phyloP scores from a whole-genome alignment of 176 grass and related monocot genomes.

The Juncus inflexus region DNA sequence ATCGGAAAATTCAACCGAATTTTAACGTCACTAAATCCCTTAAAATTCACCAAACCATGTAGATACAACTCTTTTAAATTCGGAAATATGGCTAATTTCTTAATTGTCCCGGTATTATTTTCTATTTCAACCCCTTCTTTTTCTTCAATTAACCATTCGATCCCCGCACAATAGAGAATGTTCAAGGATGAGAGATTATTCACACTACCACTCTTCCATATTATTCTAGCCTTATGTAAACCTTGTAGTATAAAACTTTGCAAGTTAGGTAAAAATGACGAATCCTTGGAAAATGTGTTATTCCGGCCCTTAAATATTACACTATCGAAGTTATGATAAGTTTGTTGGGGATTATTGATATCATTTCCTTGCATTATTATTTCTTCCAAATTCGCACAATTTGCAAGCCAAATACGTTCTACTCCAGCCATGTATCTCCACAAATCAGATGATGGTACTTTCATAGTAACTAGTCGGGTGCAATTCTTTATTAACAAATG shows the following conservation, averaged over 20 bases:
- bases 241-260: constrained; percentile 62
- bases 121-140: constrained; percentile 17
- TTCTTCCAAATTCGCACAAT: too few species aligned
- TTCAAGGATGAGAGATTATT: constrained; percentile 48
- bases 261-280: constrained; percentile 43
- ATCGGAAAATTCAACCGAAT: not conserved
- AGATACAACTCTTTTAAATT: not conserved
- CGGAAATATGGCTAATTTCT: not conserved
- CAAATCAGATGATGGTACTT: too few species aligned
- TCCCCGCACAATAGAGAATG: constrained; percentile 55
- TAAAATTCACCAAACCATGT: not conserved
- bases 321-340: constrained; percentile 1
- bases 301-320: constrained; percentile 22
- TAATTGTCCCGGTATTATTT: constrained; percentile 28
- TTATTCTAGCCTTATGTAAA: constrained; percentile 63
- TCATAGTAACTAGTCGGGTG: too few species aligned
- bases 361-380: too few species aligned
- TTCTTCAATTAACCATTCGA: constrained; percentile 55
- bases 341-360: constrained; percentile 1
- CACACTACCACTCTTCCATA: constrained; percentile 50
- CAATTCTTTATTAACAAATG: constrained; percentile 8
- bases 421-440: too few species aligned
- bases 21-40: not conserved
- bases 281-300: constrained; percentile 23
- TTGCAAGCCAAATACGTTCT: too few species aligned